Percentiles rank a stretch among this genome's conserved stretches.
Evolutionary conservation across 768 basidiomycete species (phyloP).

Genomic region (Mycena olivaceomarginata): DNA sequence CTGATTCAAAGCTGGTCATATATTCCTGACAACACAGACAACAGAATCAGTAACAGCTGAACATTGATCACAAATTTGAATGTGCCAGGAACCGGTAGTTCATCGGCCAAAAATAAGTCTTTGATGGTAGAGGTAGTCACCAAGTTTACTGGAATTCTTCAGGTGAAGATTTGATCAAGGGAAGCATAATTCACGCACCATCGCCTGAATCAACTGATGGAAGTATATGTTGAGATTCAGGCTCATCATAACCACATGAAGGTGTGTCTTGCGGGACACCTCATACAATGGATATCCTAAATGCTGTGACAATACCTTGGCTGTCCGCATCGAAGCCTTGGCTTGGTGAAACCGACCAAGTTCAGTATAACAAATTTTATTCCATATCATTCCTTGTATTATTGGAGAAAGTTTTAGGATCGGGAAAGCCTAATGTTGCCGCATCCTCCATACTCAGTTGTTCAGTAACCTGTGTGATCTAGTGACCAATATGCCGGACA

Average conservation of each 20-base stretch:
- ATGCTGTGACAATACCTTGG: slow-evolving; percentile 16
- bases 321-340: slow-evolving; percentile 26
- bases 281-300: background rate
- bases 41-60: too few relatives aligned
- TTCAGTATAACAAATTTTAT: background rate
- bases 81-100: too few relatives aligned
- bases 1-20: too few relatives aligned
- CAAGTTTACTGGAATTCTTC: too few relatives aligned
- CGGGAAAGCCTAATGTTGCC: background rate
- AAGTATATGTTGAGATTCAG: background rate
- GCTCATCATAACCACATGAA: background rate
- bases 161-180: too few relatives aligned
- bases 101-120: too few relatives aligned
- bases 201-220: too few relatives aligned
- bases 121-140: too few relatives aligned
- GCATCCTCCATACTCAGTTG: slow-evolving; percentile 15
- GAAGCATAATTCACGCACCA: too few relatives aligned
- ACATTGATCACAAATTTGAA: too few relatives aligned
- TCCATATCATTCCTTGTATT: background rate
- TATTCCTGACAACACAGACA: too few relatives aligned
- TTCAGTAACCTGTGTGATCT: slow-evolving; percentile 8
- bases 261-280: background rate
- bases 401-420: background rate
- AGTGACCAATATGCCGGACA: slow-evolving; percentile 22
- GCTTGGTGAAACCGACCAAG: slow-evolving; percentile 15